A percentile compares a stretch with the other conserved stretches of the same genome.
phyloP scores from a whole-genome alignment of 805 yeast species.

The Saccharomycopsis sp. region DNA sequence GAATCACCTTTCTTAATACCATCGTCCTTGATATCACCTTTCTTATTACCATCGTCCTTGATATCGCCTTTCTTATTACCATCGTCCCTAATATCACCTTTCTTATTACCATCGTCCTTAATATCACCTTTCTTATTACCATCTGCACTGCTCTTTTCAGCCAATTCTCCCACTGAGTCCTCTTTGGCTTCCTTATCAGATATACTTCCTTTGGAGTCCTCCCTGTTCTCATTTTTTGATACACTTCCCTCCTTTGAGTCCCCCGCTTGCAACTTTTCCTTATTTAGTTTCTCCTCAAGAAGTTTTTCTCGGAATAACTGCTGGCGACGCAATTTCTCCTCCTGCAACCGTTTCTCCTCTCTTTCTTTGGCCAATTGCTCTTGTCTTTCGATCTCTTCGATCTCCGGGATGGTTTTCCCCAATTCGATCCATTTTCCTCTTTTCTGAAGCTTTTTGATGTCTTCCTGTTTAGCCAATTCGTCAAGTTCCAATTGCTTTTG shows the following conservation, averaged over 20 bases:
- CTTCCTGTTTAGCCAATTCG: conserved; percentile 7
- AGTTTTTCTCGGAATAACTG: background rate
- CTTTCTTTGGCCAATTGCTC: conserved; percentile 1
- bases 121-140: background rate
- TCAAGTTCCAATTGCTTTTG: conserved; percentile 28
- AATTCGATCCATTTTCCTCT: conserved; percentile 5
- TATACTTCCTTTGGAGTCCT: too few relatives aligned
- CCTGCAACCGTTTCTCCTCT: conserved; percentile 14
- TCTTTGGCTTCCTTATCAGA: conserved; percentile 7
- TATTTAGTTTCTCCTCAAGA: background rate
- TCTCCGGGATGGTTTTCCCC: conserved; percentile 7
- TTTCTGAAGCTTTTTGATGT: conserved; percentile 9
- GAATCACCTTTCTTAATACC: background rate
- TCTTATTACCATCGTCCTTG: background rate
- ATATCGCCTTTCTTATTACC: background rate
- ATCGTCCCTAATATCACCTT: background rate
- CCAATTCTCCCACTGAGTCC: background rate
- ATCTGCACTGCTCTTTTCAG: background rate
- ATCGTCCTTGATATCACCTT: background rate
- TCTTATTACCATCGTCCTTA: background rate
- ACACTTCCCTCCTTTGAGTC: conserved; percentile 17
- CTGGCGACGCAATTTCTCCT: conserved; percentile 1
- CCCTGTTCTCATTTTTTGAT: conserved; percentile 6
- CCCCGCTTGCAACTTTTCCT: too few relatives aligned
- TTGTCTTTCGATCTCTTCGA: background rate